Conservation (phyloP, 2,329 filamentous ascomycete species). For the Neopestalotiopsis sp. region DNA sequence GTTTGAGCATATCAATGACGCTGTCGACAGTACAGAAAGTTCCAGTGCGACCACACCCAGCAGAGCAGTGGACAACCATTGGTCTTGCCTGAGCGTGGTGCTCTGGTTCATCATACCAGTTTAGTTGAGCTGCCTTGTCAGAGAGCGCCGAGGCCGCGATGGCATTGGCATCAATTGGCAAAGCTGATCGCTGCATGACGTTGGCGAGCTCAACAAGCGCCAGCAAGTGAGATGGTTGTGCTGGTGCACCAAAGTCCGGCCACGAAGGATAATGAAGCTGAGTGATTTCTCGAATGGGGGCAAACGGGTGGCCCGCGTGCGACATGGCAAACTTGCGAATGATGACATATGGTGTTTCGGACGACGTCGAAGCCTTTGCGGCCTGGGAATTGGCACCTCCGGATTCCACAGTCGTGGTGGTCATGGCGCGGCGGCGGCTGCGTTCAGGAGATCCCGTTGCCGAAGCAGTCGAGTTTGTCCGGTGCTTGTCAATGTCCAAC, state of each 20-base stretch:
- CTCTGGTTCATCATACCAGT: slow-evolving; percentile 66
- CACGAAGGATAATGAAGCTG: slow-evolving; percentile 95
- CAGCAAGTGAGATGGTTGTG: slow-evolving; percentile 84
- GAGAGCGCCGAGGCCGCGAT: slow-evolving; percentile 37
- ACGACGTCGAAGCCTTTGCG: slow-evolving; percentile 26
- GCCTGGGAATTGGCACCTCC: slow-evolving; percentile 34
- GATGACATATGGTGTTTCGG: slow-evolving; percentile 75
- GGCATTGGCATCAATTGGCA: slow-evolving; percentile 49
- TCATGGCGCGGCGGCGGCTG: slow-evolving; percentile 59
- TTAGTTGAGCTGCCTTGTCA: slow-evolving; percentile 39
- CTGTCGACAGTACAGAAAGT: slow-evolving; percentile 97
- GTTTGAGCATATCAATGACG: slow-evolving; percentile 94
- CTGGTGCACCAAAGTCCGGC: slow-evolving; percentile 95
- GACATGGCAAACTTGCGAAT: slow-evolving; percentile 87
- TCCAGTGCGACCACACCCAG: slow-evolving; percentile 92
- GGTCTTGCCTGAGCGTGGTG: slow-evolving; percentile 61
- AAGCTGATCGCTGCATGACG: slow-evolving; percentile 67
- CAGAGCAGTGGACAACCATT: slow-evolving; percentile 92
- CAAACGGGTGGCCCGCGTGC: slow-evolving; percentile 78
- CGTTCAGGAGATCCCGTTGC: slow-evolving; percentile 38
- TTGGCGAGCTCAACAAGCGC: slow-evolving; percentile 89
- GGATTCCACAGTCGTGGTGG: slow-evolving; percentile 50
- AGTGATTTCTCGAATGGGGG: slow-evolving; percentile 87
- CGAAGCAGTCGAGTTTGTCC: slow-evolving; percentile 41
- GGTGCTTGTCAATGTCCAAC: slow-evolving; percentile 68